A percentile compares a stretch with the other conserved stretches of the same genome.
phyloP scores from a whole-genome alignment of 2,329 filamentous ascomycete genomes.

The Arachnopeziza araneosa region DNA sequence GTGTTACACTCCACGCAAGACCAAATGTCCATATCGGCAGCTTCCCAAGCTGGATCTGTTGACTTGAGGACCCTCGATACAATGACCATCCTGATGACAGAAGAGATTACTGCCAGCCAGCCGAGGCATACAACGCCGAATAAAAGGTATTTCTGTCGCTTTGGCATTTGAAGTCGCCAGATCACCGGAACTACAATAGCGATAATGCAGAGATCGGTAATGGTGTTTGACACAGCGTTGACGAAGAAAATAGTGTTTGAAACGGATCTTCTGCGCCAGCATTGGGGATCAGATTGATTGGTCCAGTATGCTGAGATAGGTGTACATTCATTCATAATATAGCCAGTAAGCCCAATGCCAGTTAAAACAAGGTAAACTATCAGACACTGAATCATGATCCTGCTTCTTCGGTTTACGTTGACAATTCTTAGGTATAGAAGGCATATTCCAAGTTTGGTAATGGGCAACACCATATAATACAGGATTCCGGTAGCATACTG shows the following conservation, averaged over 20 bases:
- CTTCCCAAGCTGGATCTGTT: not conserved
- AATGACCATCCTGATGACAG: not conserved
- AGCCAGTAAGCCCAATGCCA: not conserved
- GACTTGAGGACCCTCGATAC: not conserved
- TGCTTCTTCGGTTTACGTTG: not conserved
- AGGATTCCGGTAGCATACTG: not conserved
- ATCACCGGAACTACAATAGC: slow-evolving; percentile 6
- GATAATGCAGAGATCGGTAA: slow-evolving; percentile 4
- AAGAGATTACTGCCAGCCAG: slow-evolving; percentile 1
- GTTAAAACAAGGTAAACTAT: not conserved
- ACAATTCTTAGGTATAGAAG: not conserved
- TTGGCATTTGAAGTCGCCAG: not conserved
- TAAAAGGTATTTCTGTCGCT: not conserved
- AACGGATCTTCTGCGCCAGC: not conserved
- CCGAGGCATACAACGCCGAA: not conserved
- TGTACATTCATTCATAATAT: not conserved
- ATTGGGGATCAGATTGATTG: not conserved
- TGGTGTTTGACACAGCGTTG: not conserved
- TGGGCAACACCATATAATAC: not conserved
- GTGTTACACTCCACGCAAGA: not conserved
- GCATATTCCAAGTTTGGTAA: not conserved
- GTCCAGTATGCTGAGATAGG: not conserved
- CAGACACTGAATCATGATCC: not conserved
- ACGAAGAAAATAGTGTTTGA: not conserved
- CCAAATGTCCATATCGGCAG: slow-evolving; percentile 5